These are phyloP conservation scores for Dichomitus squalens DNA, from an alignment of 1,284 basidiomycete genomes.

Conservation along the genomic window DNA sequence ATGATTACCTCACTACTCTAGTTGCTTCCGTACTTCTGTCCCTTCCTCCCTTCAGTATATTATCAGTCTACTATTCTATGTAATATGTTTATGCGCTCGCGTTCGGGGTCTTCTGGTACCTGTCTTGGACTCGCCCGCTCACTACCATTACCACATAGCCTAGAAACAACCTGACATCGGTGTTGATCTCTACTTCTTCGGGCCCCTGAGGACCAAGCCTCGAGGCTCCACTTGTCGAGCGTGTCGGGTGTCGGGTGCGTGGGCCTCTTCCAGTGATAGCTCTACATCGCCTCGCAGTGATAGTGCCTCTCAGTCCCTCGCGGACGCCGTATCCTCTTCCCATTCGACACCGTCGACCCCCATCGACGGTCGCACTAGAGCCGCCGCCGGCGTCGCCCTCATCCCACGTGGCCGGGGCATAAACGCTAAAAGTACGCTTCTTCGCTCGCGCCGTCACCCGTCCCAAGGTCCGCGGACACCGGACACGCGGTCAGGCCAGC, in stretches of 20 bases:
- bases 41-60: conserved; percentile 7
- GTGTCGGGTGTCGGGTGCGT: neutral
- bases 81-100: conserved; percentile 7
- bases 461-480: no score
- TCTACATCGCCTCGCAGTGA: no score
- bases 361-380: neutral
- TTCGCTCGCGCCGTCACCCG: no score
- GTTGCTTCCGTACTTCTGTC: conserved; percentile 6
- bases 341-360: no score
- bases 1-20: conserved; percentile 23
- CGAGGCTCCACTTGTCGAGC: neutral
- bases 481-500: no score
- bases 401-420: neutral
- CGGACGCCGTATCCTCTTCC: no score
- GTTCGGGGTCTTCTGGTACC: neutral
- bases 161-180: conserved; percentile 1
- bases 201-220: neutral
- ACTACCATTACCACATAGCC: neutral
- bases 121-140: neutral
- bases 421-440: neutral
- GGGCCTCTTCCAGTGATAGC: no score
- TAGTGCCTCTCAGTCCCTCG: no score
- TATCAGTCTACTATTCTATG: conserved; percentile 11
- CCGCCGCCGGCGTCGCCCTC: neutral
- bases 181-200: neutral